Evolutionary conservation across 768 basidiomycete genomes (phyloP).

Genomic region (Dictyophora rubrovolvata): DNA sequence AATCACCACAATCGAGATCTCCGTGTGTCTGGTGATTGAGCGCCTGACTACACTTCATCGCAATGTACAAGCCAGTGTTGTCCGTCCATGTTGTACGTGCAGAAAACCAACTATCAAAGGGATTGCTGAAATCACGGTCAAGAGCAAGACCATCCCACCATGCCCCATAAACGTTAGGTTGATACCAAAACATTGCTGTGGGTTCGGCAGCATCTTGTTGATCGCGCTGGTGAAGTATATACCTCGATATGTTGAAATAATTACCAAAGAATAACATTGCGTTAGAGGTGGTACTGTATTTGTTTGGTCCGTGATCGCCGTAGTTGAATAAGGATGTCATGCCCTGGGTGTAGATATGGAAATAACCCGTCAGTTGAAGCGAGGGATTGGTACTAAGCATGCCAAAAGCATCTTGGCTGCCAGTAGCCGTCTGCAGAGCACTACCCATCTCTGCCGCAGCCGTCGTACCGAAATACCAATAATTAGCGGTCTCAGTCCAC

Average conservation of each 20-base stretch:
- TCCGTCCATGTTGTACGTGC: conserved; percentile 94
- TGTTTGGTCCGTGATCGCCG: conserved; percentile 87
- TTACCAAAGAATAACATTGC: conserved; percentile 68
- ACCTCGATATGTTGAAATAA: conserved; percentile 60
- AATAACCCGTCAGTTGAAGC: conserved; percentile 63
- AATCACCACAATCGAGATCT: conserved; percentile 90
- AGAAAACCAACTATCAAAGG: conserved; percentile 73
- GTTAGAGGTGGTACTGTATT: conserved; percentile 91
- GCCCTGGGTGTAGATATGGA: conserved; percentile 84
- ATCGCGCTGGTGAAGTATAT: conserved; percentile 86
- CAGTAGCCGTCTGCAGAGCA: conserved; percentile 75
- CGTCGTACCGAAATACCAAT: conserved; percentile 92
- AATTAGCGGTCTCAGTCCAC: conserved; percentile 91
- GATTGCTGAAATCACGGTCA: conserved; percentile 72
- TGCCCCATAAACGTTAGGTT: conserved; percentile 71
- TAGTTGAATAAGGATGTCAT: conserved; percentile 79
- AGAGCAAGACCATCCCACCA: conserved; percentile 84
- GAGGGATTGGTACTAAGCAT: conserved; percentile 63
- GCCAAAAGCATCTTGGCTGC: conserved; percentile 51
- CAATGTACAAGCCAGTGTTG: conserved; percentile 69
- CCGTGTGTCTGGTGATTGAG: conserved; percentile 89
- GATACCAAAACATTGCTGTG: conserved; percentile 87
- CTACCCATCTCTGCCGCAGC: conserved; percentile 84
- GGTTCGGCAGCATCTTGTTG: conserved; percentile 71
- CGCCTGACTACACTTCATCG: conserved; percentile 76